Evolutionary conservation across 495 filamentous ascomycete genomes (phyloP), one percentile per base, ranked within the genome.

Genomic region (Tuber calosporum): DNA sequence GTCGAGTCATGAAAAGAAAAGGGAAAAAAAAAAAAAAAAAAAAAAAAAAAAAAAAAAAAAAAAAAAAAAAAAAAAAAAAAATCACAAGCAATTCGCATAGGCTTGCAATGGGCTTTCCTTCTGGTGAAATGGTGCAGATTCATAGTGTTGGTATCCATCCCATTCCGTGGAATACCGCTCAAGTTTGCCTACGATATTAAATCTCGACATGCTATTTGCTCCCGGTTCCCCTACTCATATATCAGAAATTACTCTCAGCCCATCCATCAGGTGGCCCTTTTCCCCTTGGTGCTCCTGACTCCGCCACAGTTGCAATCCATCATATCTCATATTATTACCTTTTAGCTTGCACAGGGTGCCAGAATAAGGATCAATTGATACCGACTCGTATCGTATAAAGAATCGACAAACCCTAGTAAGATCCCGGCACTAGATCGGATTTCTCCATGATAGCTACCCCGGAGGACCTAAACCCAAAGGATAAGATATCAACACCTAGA

Each of bases 361-460:
- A 62, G 53, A 62, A 11, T 34, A 62, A 62, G 26, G 30, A 62
- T 62, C 26, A 62, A 62, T 34, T 34, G 53, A 17, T 62, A 2
- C 53, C 53, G n/a, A n/a, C n/a, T n/a, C n/a, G n/a, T n/a, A n/a
- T n/a, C n/a, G n/a, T 62, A 62, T 34, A 62, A 62, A 34, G 53
- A 34, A 62, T 62, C 26, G 26, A 17, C 11, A 62, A 62, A 62
- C 34, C 67, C 72, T 79, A 79, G 74, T 79, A 79, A 42, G 77
- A 74, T 62, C 76, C 77, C 36, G 36, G 42, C 66, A 69, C 74
- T 41, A 67, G 66, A 38, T 75, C 67, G 37, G 71, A 43, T 39
- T 78, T 74, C 66, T 79, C 75, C 66, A 79, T 74, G 53, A 79
- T 79, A 40, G 77, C 77, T 69, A 67, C 74, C 48, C 77, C 77